These are phyloP conservation scores for Vaucheria bursata DNA, from an alignment of 352 stramenopile genomes.

Conservation along the genomic window DNA sequence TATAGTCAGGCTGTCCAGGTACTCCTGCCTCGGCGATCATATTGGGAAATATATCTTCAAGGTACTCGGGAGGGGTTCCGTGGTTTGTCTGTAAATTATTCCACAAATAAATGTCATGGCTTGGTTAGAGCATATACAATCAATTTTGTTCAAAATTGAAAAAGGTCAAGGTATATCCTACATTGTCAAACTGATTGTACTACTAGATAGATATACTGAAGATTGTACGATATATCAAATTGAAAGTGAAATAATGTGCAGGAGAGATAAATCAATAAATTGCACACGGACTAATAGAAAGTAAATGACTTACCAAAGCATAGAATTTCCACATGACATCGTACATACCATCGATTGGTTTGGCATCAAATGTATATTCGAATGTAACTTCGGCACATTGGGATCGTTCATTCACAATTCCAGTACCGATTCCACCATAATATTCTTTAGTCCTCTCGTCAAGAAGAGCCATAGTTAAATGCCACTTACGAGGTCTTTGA, in stretches of 20 bases:
- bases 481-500: not conserved
- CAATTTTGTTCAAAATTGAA: too few relatives aligned
- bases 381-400: not conserved
- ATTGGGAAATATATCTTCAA: not conserved
- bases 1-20: not conserved
- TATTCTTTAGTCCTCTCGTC: not conserved
- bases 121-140: too few relatives aligned
- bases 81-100: not conserved
- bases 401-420: not conserved
- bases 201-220: too few relatives aligned
- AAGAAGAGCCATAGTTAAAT: not conserved
- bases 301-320: too few relatives aligned
- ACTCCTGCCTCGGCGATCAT: not conserved
- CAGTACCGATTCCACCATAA: not conserved
- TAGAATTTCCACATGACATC: conserved; percentile 10
- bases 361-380: not conserved
- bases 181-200: too few relatives aligned
- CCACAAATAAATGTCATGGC: too few relatives aligned
- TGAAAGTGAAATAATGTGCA: too few relatives aligned
- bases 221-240: too few relatives aligned
- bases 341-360: not conserved
- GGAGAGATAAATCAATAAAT: too few relatives aligned
- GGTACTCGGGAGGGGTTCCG: not conserved
- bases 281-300: too few relatives aligned
- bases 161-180: too few relatives aligned